phyloP scores from a whole-genome alignment of 352 stramenopile genomes.

The Aphanomyces astaci region DNA sequence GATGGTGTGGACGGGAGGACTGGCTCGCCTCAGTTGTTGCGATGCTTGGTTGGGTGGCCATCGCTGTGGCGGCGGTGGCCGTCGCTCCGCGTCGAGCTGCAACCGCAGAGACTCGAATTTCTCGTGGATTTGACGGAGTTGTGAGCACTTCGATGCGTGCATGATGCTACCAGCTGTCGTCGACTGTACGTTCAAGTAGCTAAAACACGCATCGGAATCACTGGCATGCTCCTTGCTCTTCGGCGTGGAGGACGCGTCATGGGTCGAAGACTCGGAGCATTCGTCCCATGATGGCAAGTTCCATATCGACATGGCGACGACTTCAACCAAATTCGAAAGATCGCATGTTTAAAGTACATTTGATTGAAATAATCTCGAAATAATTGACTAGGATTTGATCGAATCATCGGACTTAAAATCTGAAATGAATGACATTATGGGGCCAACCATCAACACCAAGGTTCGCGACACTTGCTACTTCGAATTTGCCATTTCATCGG shows the following conservation, averaged over 20 bases:
- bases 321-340: background rate
- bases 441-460: too few relatives aligned
- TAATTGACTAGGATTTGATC: too few relatives aligned
- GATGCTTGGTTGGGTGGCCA: too few relatives aligned
- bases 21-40: too few relatives aligned
- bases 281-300: constrained; percentile 12
- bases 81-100: background rate
- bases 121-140: constrained; percentile 2
- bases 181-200: background rate
- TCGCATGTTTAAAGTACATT: too few relatives aligned
- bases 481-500: too few relatives aligned
- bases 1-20: too few relatives aligned
- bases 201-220: too few relatives aligned
- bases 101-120: constrained; percentile 2
- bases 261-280: background rate
- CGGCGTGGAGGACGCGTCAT: background rate
- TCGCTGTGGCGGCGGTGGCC: background rate
- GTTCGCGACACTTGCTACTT: too few relatives aligned
- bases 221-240: background rate
- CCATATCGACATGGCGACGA: background rate
- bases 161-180: background rate
- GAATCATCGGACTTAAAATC: too few relatives aligned
- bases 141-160: background rate
- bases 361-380: too few relatives aligned
- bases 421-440: too few relatives aligned